A percentile compares a stretch with the other conserved stretches of the same genome.
phyloP scores from a whole-genome alignment of 2,329 filamentous ascomycete species.

The Dactylellina sp. region DNA sequence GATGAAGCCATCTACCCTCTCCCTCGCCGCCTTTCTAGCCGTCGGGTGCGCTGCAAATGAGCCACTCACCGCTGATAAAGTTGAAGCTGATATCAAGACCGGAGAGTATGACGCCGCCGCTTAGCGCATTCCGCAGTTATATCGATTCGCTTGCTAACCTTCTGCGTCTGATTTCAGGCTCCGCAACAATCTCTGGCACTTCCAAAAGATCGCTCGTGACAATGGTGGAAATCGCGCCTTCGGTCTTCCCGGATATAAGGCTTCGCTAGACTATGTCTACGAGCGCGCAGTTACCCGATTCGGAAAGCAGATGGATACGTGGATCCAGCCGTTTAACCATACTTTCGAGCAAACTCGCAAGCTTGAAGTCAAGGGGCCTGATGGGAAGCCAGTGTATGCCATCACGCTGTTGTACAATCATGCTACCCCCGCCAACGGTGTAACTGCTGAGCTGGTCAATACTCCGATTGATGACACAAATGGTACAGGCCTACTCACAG shows the following conservation, averaged over 20 bases:
- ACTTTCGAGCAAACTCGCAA: slow-evolving; percentile 65
- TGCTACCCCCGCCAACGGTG: slow-evolving; percentile 65
- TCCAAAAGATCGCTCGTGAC: slow-evolving; percentile 69
- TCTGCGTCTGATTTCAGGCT: slow-evolving; percentile 63
- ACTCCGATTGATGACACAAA: slow-evolving; percentile 63
- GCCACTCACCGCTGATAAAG: slow-evolving; percentile 64
- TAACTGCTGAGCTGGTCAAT: slow-evolving; percentile 64
- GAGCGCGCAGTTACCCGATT: slow-evolving; percentile 62
- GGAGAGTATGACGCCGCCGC: slow-evolving; percentile 62
- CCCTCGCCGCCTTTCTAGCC: slow-evolving; percentile 31
- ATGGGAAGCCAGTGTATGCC: slow-evolving; percentile 66
- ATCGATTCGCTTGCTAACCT: not conserved
- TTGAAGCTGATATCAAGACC: slow-evolving; percentile 64
- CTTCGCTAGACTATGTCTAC: slow-evolving; percentile 72
- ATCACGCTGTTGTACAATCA: slow-evolving; percentile 67
- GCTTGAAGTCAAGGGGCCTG: slow-evolving; percentile 66
- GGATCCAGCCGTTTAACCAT: slow-evolving; percentile 67
- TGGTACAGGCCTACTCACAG: slow-evolving; percentile 23
- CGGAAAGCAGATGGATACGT: slow-evolving; percentile 65
- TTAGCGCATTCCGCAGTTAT: not conserved
- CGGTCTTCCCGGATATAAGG: slow-evolving; percentile 72
- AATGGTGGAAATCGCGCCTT: slow-evolving; percentile 73
- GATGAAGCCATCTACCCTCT: slow-evolving; percentile 44
- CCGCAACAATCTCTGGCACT: slow-evolving; percentile 68
- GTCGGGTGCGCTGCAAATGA: slow-evolving; percentile 61